Conservation (phyloP, 805 yeast species). For the Candida tibetensis region DNA sequence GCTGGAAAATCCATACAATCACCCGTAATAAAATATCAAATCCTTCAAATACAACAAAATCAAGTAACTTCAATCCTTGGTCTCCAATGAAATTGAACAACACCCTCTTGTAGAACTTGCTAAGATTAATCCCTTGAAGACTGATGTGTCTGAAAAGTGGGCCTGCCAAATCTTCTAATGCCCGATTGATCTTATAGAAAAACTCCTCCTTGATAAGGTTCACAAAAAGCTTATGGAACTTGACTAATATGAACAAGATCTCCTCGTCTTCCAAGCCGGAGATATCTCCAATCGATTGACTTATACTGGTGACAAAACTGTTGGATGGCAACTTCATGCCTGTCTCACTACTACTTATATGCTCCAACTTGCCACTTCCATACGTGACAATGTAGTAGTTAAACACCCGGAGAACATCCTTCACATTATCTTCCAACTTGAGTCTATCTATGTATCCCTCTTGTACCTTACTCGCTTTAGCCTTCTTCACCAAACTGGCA, state of each 20-base stretch:
- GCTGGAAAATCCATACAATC: conserved; percentile 21
- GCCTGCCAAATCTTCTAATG: conserved; percentile 32
- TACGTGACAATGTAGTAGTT: conserved; percentile 27
- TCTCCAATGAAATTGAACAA: conserved; percentile 18
- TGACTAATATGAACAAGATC: conserved; percentile 31
- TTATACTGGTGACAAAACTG: conserved; percentile 21
- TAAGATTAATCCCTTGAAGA: conserved; percentile 35
- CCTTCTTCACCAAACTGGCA: conserved; percentile 25
- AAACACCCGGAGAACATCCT: conserved; percentile 30
- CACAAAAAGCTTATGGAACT: conserved; percentile 25
- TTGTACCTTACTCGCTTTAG: conserved; percentile 9
- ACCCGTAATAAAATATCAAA: conserved; percentile 32
- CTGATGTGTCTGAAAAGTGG: conserved; percentile 31
- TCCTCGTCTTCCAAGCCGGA: conserved; percentile 25
- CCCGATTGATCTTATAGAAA: conserved; percentile 32
- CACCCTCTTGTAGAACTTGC: conserved; percentile 16
- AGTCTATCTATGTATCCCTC: conserved; percentile 16
- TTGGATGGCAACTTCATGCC: conserved; percentile 14
- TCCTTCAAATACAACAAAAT: conserved; percentile 40
- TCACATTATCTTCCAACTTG: conserved; percentile 14
- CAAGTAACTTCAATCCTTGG: conserved; percentile 20
- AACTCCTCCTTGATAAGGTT: conserved; percentile 32
- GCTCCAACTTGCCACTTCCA: conserved; percentile 4
- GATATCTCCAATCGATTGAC: conserved; percentile 16
- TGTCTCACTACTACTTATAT: conserved; percentile 2